Base-by-base conservation (phyloP, 148 eudicot genomes). In the Spergularia bocconei region DNA sequence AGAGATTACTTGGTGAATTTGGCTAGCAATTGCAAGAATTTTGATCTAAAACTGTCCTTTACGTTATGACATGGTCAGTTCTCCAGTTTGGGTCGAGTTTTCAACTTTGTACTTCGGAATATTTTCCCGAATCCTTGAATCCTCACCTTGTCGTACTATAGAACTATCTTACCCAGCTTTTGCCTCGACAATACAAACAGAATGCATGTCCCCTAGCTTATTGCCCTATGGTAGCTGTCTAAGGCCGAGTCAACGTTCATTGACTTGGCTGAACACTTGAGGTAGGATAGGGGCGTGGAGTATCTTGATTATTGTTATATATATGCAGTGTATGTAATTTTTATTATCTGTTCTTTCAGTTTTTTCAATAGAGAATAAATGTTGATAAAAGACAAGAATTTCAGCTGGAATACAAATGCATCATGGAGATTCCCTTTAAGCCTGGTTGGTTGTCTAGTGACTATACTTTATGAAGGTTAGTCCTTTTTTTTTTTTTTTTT, bases 231-330 rank as follows among this genome's bases (percentile, higher is more conserved):
- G 79, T 19, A 50, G 72, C 77, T 60, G 69, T 72, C 74, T 67
- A 77, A 77, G 66, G 83, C 20, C 80, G 54, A 76, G 80, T 81
- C 80, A 76, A 76, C 77, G n/a, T 7, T 59, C 38, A 17, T 77
- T 81, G 80, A 81, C 73, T 52, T 81, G 77, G 75, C 79, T 75
- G 72, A 76, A 67, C 77, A 81, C 69, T 81, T 77, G 74, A 72
- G 76, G 54, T 39, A 52, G 73, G 77, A 77, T 58, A 72, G 83
- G 70, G 83, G 77, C 80, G 38, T 69, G 60, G 21, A 25, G 20
- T 75, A 53, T 58, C 50, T 29, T 67, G 69, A 48, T 79, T 51
- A 69, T 52, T 52, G 72, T 52, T 54, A 25, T 53, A 53, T 52
- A 29, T 69, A 52, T 50, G 47, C 60, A 6, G 38, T 4, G 44